phyloP scores from a whole-genome alignment of 2,329 filamentous ascomycete species.

The Sporothrix curviconia region DNA sequence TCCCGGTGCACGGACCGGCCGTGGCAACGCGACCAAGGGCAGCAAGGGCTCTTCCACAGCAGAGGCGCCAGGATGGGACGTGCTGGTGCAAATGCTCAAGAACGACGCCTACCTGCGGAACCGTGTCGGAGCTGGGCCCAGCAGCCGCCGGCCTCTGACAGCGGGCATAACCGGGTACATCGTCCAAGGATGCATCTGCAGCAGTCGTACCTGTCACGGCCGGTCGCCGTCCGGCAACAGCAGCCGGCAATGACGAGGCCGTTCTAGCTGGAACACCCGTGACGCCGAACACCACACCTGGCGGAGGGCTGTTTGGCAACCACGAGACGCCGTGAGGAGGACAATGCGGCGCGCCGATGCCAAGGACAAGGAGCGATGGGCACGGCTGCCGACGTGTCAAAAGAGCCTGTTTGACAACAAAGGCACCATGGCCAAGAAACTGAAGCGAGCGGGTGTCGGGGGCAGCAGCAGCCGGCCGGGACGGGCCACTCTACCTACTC shows the following conservation, averaged over 20 bases:
- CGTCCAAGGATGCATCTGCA: not conserved
- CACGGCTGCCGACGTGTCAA: constrained; percentile 61
- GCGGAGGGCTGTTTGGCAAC: constrained; percentile 7
- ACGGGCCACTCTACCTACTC: constrained; percentile 9
- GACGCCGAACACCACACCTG: constrained; percentile 31
- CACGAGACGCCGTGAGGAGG: constrained; percentile 22
- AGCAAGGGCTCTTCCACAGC: constrained; percentile 27
- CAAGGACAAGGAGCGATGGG: constrained; percentile 68
- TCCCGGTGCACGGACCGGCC: constrained; percentile 24
- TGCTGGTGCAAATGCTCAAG: constrained; percentile 47
- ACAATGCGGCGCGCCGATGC: constrained; percentile 42
- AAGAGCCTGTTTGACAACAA: constrained; percentile 67
- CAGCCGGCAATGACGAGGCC: constrained; percentile 18
- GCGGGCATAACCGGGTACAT: constrained; percentile 4
- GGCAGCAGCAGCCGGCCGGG: constrained; percentile 15
- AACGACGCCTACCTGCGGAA: constrained; percentile 52
- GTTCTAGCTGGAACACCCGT: constrained; percentile 23
- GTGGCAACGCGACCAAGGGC: not conserved
- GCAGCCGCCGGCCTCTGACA: not conserved
- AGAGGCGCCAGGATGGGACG: constrained; percentile 47
- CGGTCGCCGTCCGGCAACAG: not conserved
- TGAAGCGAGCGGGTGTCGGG: constrained; percentile 24
- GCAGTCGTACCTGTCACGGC: not conserved
- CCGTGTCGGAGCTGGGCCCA: constrained; percentile 21
- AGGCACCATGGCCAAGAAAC: constrained; percentile 42